phyloP scores from a whole-genome alignment of 2,329 filamentous ascomycete species.

The Trichoderma cornu-damae region DNA sequence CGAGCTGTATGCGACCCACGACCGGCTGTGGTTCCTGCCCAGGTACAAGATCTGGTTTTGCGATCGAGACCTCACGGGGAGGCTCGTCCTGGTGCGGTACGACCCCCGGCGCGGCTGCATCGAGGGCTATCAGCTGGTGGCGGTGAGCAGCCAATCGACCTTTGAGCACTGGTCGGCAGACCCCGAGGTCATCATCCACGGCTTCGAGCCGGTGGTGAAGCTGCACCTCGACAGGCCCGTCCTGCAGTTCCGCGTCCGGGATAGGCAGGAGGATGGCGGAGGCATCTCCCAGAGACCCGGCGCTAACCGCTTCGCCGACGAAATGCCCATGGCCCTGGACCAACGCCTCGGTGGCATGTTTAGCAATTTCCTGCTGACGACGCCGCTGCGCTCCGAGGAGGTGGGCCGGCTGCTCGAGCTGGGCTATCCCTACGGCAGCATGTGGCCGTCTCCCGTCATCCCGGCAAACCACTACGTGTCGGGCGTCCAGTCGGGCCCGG shows the following conservation, averaged over 20 bases:
- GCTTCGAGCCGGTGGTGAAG: slow-evolving; percentile 64
- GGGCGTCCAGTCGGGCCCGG: slow-evolving; percentile 29
- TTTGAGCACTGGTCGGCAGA: slow-evolving; percentile 63
- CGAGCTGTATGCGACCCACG: slow-evolving; percentile 66
- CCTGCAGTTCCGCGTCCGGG: slow-evolving; percentile 46
- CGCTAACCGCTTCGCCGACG: slow-evolving; percentile 42
- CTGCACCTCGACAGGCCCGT: slow-evolving; percentile 73
- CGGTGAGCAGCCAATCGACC: slow-evolving; percentile 51
- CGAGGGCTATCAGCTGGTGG: slow-evolving; percentile 72
- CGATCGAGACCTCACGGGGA: slow-evolving; percentile 67
- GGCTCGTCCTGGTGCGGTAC: slow-evolving; percentile 71
- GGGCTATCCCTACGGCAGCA: slow-evolving; percentile 43
- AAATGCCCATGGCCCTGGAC: slow-evolving; percentile 50
- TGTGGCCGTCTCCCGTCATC: slow-evolving; percentile 73
- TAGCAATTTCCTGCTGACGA: slow-evolving; percentile 64
- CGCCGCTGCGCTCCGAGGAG: slow-evolving; percentile 39
- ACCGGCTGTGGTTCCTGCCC: slow-evolving; percentile 80
- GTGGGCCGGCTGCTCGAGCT: slow-evolving; percentile 29
- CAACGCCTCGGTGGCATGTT: slow-evolving; percentile 48
- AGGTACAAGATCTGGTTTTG: slow-evolving; percentile 81
- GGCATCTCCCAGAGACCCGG: slow-evolving; percentile 23
- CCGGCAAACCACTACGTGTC: slow-evolving; percentile 55
- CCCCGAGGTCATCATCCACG: slow-evolving; percentile 61
- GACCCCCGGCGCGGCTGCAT: slow-evolving; percentile 69
- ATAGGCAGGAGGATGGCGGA: slow-evolving; percentile 24